Evolutionary conservation across 2,329 filamentous ascomycete species (phyloP).

Genomic region (Ascochyta lentis): DNA sequence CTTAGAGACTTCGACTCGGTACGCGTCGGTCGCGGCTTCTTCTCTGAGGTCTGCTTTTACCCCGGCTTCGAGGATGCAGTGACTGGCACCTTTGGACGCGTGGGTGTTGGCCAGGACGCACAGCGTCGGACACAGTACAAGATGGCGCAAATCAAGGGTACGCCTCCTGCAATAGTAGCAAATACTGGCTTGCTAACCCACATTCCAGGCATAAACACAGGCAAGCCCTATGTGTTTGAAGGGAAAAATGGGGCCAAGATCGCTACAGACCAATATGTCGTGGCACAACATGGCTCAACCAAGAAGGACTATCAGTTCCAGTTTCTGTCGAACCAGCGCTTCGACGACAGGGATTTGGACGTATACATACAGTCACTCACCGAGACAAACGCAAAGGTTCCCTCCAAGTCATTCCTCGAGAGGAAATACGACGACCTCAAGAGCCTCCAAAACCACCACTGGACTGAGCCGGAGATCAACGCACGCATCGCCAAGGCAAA

Average conservation of each 20-base stretch:
- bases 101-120: conserved; percentile 80
- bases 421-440: conserved; percentile 84
- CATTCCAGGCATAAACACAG: conserved; percentile 71
- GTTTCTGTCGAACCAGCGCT: conserved; percentile 81
- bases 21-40: conserved; percentile 82
- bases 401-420: conserved; percentile 72
- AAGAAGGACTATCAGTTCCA: conserved; percentile 89
- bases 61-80: conserved; percentile 86
- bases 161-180: conserved; percentile 18
- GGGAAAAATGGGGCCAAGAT: conserved; percentile 76
- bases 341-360: conserved; percentile 85
- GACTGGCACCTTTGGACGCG: conserved; percentile 81
- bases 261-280: conserved; percentile 83
- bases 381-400: conserved; percentile 71
- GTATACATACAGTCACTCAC: conserved; percentile 79
- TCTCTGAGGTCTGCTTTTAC: conserved; percentile 91
- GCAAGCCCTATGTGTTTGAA: conserved; percentile 83
- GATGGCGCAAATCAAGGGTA: conserved; percentile 87
- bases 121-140: conserved; percentile 81
- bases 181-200: conserved; percentile 30
- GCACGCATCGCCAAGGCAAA: conserved; percentile 75
- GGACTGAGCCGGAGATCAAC: conserved; percentile 83
- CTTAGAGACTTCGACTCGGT: conserved; percentile 84
- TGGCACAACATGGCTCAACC: conserved; percentile 81
- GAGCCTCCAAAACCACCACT: conserved; percentile 75